Percentiles rank a stretch among this genome's conserved stretches.
Conservation (phyloP, 306 rosid species). For the Citrullus mucosospermus region DNA sequence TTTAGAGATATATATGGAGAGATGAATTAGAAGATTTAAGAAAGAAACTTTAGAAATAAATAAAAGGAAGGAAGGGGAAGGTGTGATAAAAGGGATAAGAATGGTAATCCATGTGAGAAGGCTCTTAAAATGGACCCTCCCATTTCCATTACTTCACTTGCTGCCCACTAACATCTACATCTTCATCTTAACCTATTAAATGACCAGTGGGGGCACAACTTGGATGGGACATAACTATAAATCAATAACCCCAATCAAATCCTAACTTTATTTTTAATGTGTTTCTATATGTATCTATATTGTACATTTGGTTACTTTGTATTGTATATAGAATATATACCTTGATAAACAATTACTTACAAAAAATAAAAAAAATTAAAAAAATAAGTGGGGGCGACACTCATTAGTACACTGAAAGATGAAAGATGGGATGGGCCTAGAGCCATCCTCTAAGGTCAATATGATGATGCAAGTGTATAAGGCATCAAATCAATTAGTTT, state of each 20-base stretch:
- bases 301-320: slow-evolving; percentile 5
- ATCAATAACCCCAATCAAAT: slow-evolving; percentile 7
- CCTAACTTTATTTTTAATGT: background rate
- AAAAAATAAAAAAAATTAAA: too few relatives aligned
- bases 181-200: slow-evolving; percentile 22
- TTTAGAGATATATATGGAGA: background rate
- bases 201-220: slow-evolving; percentile 22
- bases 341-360: background rate
- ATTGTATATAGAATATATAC: background rate
- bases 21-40: too few relatives aligned
- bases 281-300: background rate
- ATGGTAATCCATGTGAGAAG: slow-evolving; percentile 7
- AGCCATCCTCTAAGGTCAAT: background rate
- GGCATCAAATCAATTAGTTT: slow-evolving; percentile 21
- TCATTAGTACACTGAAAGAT: background rate
- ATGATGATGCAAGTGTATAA: slow-evolving; percentile 4
- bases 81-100: background rate
- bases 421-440: background rate
- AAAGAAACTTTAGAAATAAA: background rate
- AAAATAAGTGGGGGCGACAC: background rate
- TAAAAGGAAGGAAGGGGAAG: background rate
- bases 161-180: slow-evolving; percentile 35
- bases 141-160: slow-evolving; percentile 32
- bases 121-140: slow-evolving; percentile 25
- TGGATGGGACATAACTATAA: slow-evolving; percentile 33